phyloP scores from a whole-genome alignment of 2,329 filamentous ascomycete species.

The Colletotrichum salicis region DNA sequence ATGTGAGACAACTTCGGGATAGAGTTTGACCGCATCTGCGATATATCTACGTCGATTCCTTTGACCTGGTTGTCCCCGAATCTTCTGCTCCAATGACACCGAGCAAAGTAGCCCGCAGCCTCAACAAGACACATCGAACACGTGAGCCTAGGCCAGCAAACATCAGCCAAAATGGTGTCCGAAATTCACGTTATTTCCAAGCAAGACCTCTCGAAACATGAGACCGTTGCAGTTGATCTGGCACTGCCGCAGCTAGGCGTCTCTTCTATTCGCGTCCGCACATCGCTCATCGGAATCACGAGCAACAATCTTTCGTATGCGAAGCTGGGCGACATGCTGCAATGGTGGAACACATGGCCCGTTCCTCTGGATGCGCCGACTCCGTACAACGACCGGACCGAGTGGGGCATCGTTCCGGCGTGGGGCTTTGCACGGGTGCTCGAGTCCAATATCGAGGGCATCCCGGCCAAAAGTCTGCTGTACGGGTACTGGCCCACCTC shows the following conservation, averaged over 20 bases:
- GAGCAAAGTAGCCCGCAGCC: background rate
- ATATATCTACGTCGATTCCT: background rate
- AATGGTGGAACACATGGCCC: slow-evolving; percentile 57
- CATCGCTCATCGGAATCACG: slow-evolving; percentile 44
- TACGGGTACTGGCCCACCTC: slow-evolving; percentile 58
- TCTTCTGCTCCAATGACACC: background rate
- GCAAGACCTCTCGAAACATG: slow-evolving; percentile 40
- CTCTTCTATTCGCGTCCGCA: slow-evolving; percentile 45
- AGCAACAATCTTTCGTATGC: slow-evolving; percentile 50
- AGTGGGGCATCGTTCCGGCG: slow-evolving; percentile 59
- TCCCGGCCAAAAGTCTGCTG: slow-evolving; percentile 48
- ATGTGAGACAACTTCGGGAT: background rate
- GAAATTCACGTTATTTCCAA: slow-evolving; percentile 45
- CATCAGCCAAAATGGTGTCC: slow-evolving; percentile 13
- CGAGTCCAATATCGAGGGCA: slow-evolving; percentile 49
- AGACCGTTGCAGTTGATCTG: slow-evolving; percentile 14
- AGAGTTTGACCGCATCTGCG: background rate
- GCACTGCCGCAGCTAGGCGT: slow-evolving; percentile 34
- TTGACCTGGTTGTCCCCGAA: accelerated
- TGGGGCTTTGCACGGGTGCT: slow-evolving; percentile 59
- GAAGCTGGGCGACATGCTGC: slow-evolving; percentile 40
- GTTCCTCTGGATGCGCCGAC: slow-evolving; percentile 47
- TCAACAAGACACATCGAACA: background rate
- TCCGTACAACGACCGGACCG: slow-evolving; percentile 46
- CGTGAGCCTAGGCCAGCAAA: background rate